Evolutionary conservation across 495 filamentous ascomycete genomes (phyloP).

Genomic region (Penicillium canescens): DNA sequence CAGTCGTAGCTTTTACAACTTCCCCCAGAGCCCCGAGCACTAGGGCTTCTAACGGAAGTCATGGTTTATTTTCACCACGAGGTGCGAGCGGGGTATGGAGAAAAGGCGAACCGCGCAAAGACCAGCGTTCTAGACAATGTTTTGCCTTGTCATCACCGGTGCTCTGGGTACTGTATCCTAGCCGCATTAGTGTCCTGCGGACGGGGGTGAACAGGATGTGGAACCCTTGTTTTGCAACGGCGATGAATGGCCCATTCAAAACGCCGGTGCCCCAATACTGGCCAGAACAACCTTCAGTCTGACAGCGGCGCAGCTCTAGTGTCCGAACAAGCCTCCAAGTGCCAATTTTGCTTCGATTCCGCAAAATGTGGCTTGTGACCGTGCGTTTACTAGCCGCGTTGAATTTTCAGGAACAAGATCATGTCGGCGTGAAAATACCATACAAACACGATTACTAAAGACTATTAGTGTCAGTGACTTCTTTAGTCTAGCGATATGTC

Average conservation of each 20-base stretch:
- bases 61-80: neutral
- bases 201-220: conserved; percentile 16
- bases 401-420: no score
- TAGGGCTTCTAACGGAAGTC: neutral
- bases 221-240: neutral
- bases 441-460: no score
- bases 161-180: neutral
- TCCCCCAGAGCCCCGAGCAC: neutral
- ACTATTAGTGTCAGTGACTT: no score
- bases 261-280: neutral
- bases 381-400: neutral
- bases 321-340: neutral
- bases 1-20: neutral
- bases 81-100: neutral
- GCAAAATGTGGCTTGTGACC: neutral
- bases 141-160: neutral
- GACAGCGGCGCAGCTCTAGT: conserved; percentile 9
- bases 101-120: neutral
- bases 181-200: neutral
- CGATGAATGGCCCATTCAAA: conserved; percentile 6
- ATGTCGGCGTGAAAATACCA: no score
- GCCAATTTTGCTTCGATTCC: neutral
- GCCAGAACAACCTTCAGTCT: conserved; percentile 1
- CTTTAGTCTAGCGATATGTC: no score
- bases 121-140: neutral